Evolutionary conservation across 768 basidiomycete genomes (phyloP).

Genomic region (Porpolomopsis calyptriformis): DNA sequence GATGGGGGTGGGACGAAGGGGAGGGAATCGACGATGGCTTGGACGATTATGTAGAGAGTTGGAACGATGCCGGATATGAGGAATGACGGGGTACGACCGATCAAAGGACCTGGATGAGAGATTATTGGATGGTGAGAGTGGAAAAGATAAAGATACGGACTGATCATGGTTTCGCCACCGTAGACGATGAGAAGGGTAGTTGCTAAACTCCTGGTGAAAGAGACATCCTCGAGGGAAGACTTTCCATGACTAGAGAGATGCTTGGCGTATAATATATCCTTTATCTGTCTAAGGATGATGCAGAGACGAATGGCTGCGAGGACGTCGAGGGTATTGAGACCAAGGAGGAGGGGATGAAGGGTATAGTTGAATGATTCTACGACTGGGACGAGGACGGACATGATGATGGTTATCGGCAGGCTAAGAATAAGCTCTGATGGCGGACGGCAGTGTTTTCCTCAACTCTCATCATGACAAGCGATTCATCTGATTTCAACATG

Average conservation of each 20-base stretch:
- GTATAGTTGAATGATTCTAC: conserved; percentile 41
- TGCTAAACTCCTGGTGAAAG: conserved; percentile 26
- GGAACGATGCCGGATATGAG: conserved; percentile 63
- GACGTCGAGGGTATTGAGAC: conserved; percentile 54
- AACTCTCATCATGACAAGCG: no score
- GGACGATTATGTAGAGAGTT: conserved; percentile 46
- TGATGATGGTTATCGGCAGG: neutral
- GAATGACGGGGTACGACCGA: conserved; percentile 66
- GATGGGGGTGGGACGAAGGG: conserved; percentile 45
- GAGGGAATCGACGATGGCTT: conserved; percentile 50
- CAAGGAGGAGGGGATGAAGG: conserved; percentile 47
- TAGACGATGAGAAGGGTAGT: conserved; percentile 61
- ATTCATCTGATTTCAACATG: no score
- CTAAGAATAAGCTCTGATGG: no score
- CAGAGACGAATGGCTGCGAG: conserved; percentile 61
- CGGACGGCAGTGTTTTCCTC: no score
- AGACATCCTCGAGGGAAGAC: conserved; percentile 16
- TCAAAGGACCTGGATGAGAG: conserved; percentile 37
- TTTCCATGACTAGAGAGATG: conserved; percentile 28
- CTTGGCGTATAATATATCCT: conserved; percentile 36
- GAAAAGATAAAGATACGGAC: conserved; percentile 27
- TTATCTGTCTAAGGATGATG: conserved; percentile 54
- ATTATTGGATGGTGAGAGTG: conserved; percentile 5
- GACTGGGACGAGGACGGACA: conserved; percentile 29
- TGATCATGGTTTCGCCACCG: conserved; percentile 64